These are phyloP conservation scores for Euclidium syriacum DNA, from an alignment of 345 rosid species.

Conservation along the genomic window DNA sequence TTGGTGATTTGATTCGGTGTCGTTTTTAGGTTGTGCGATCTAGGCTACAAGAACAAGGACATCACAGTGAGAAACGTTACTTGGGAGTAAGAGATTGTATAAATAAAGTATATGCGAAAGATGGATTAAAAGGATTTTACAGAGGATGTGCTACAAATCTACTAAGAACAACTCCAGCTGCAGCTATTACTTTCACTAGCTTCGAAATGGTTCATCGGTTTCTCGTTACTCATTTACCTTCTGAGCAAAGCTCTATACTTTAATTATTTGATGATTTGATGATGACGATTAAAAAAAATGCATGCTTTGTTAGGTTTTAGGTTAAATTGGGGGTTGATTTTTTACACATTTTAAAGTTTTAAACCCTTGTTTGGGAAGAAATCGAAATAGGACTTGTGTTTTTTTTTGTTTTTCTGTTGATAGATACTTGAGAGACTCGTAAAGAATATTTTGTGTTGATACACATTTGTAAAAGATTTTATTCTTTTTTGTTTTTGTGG, in stretches of 20 bases:
- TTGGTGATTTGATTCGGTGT: neutral
- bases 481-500: neutral
- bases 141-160: conserved; percentile 93
- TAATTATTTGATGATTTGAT: neutral
- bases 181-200: conserved; percentile 93
- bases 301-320: conserved; percentile 5
- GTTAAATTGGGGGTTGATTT: neutral
- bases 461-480: neutral
- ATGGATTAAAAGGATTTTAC: conserved; percentile 74
- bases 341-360: neutral
- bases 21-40: conserved; percentile 64
- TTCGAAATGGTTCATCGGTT: conserved; percentile 87
- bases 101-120: conserved; percentile 59
- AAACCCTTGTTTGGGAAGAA: neutral
- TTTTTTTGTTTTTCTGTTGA: neutral
- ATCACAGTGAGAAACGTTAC: conserved; percentile 69
- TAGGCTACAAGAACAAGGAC: conserved; percentile 91
- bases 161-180: conserved; percentile 82
- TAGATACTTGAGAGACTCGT: conserved; percentile 15
- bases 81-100: conserved; percentile 65
- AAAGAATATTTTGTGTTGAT: neutral
- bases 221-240: conserved; percentile 47
- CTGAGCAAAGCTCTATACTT: conserved; percentile 43
- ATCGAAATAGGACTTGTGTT: conserved; percentile 3
- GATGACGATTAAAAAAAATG: conserved; percentile 29